Evolutionary conservation across 1,284 basidiomycete species (phyloP).

Genomic region (Xanthoconium separans): DNA sequence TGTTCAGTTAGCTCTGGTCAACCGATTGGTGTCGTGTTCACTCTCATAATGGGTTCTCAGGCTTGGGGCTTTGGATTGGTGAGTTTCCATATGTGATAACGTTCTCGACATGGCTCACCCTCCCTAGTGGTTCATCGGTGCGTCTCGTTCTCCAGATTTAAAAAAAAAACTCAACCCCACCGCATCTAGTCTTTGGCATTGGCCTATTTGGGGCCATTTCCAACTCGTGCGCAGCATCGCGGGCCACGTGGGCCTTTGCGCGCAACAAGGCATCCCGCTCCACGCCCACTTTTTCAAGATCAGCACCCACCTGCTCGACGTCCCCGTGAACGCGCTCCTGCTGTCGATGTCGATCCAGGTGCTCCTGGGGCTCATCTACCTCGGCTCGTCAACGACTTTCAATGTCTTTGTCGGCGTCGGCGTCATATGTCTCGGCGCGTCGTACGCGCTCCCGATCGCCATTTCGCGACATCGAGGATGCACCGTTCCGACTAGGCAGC

Average conservation of each 20-base stretch:
- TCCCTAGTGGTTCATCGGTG: slow-evolving; percentile 47
- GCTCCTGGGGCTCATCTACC: slow-evolving; percentile 53
- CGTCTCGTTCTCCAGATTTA: slow-evolving; percentile 23
- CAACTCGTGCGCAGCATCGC: slow-evolving; percentile 62
- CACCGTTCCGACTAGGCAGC: slow-evolving; percentile 45
- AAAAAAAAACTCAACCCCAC: background rate
- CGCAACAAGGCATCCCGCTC: slow-evolving; percentile 68
- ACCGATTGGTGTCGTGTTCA: slow-evolving; percentile 65
- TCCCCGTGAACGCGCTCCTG: slow-evolving; percentile 58
- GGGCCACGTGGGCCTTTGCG: slow-evolving; percentile 71
- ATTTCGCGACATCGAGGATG: slow-evolving; percentile 43
- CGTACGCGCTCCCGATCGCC: slow-evolving; percentile 51
- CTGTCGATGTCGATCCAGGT: slow-evolving; percentile 54
- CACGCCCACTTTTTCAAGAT: slow-evolving; percentile 49
- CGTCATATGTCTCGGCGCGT: slow-evolving; percentile 54
- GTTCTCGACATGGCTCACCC: background rate
- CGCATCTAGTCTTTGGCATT: slow-evolving; percentile 47
- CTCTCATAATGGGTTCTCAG: slow-evolving; percentile 59
- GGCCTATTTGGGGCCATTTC: slow-evolving; percentile 59
- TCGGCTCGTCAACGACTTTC: slow-evolving; percentile 55
- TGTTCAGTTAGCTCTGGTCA: slow-evolving; percentile 55
- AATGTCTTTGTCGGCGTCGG: slow-evolving; percentile 57
- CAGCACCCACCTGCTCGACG: slow-evolving; percentile 39
- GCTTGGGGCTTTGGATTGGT: slow-evolving; percentile 65
- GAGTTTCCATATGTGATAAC: slow-evolving; percentile 14